A percentile compares a stretch with the other conserved stretches of the same genome.
These are phyloP conservation scores for Fusarium sp. DNA, from an alignment of 2,329 filamentous ascomycete species.

Conservation along the genomic window DNA sequence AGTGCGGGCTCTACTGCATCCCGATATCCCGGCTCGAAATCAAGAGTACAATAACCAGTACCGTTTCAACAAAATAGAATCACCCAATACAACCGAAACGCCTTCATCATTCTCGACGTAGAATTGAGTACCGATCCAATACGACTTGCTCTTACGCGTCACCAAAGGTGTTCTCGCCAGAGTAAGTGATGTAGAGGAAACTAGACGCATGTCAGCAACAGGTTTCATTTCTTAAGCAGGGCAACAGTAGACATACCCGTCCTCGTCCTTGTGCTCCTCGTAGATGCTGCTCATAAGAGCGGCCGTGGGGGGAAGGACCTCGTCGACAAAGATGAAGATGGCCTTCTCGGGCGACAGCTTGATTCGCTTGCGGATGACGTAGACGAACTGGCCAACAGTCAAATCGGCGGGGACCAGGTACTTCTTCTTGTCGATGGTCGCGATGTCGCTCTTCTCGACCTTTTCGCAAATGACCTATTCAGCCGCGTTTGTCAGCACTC, in stretches of 20 bases:
- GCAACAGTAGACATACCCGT: conserved; percentile 63
- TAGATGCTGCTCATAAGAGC: conserved; percentile 99
- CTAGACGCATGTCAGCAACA: conserved; percentile 56
- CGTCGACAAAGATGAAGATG: conserved; percentile 99
- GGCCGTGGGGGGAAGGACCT: conserved; percentile 95
- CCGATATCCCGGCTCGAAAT: conserved; percentile 34
- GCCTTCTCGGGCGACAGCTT: conserved; percentile 99
- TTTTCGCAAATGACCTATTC: conserved; percentile 97
- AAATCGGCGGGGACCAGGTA: conserved; percentile 97
- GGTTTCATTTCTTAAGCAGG: background rate
- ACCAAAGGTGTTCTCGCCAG: conserved; percentile 99
- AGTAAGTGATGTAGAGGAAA: conserved; percentile 99
- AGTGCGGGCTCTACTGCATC: conserved; percentile 40
- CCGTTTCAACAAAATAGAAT: conserved; percentile 43
- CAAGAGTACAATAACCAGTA: conserved; percentile 43
- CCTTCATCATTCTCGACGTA: conserved; percentile 48
- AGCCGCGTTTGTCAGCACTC: conserved; percentile 7
- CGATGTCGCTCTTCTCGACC: conserved; percentile 99
- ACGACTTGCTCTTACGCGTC: conserved; percentile 40
- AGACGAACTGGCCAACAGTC: conserved; percentile 99
- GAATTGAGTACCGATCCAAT: conserved; percentile 33
- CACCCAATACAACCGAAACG: conserved; percentile 50
- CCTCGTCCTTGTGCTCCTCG: conserved; percentile 95
- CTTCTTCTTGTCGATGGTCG: conserved; percentile 99
- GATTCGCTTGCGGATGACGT: conserved; percentile 99